A percentile compares a stretch with the other conserved stretches of the same genome.
phyloP scores from a whole-genome alignment of 805 yeast species.

The Isabelozyma heimii region DNA sequence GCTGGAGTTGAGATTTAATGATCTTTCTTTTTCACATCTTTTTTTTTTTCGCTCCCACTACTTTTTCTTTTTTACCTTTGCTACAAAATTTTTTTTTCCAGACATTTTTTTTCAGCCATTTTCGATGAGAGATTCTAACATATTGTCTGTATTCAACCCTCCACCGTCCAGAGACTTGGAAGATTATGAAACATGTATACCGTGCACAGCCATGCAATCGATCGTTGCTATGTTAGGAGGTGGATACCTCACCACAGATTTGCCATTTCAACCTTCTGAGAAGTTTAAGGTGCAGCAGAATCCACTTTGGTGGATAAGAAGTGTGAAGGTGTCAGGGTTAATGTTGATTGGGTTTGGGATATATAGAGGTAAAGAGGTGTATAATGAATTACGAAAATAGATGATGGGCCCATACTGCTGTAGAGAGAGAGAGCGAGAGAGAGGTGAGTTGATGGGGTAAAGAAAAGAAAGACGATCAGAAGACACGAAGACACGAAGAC shows the following conservation, averaged over 20 bases:
- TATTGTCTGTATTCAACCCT: constrained; percentile 33
- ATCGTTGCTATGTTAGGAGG: constrained; percentile 33
- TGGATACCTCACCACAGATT: constrained; percentile 22
- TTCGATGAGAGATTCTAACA: constrained; percentile 19
- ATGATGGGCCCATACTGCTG: background rate
- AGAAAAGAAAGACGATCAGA: background rate
- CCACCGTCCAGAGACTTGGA: constrained; percentile 26
- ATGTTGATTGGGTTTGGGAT: constrained; percentile 35
- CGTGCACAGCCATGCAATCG: constrained; percentile 39
- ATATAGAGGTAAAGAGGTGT: constrained; percentile 31
- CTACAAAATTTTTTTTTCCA: background rate
- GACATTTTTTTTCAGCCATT: background rate
- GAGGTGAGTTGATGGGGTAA: background rate
- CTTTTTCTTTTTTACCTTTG: background rate
- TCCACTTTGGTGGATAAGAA: constrained; percentile 40
- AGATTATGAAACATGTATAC: constrained; percentile 25
- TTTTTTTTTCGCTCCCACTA: too few species aligned
- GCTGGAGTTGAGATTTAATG: background rate
- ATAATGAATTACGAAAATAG: constrained; percentile 6
- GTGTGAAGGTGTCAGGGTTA: constrained; percentile 31
- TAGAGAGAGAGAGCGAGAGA: background rate
- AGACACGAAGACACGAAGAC: too few species aligned
- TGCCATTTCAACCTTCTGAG: constrained; percentile 31
- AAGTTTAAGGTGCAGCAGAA: constrained; percentile 17
- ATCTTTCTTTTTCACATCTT: background rate